These are phyloP conservation scores for Xylaria multiplex DNA, from an alignment of 2,329 filamentous ascomycete genomes.

Conservation along the genomic window DNA sequence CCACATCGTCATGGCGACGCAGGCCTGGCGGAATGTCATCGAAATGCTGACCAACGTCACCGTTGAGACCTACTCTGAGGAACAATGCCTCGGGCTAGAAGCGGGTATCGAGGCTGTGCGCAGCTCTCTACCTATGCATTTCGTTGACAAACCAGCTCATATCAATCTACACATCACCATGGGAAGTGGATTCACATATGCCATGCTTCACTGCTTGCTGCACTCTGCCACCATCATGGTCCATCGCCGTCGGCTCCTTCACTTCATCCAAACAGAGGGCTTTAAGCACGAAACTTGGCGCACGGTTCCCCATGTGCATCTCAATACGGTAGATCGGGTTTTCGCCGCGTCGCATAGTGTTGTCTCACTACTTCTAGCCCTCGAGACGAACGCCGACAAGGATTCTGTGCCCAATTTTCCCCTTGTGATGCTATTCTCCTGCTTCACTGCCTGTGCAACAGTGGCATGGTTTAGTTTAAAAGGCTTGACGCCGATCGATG, in stretches of 20 bases:
- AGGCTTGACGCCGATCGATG: constrained; percentile 65
- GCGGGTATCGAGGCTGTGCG: constrained; percentile 66
- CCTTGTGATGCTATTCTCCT: constrained; percentile 71
- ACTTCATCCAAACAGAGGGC: constrained; percentile 63
- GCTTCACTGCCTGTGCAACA: constrained; percentile 69
- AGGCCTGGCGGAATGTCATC: constrained; percentile 70
- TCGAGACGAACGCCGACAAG: constrained; percentile 67
- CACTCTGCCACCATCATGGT: constrained; percentile 71
- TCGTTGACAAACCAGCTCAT: constrained; percentile 69
- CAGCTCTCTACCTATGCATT: constrained; percentile 66
- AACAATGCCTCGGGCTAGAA: constrained; percentile 62
- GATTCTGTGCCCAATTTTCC: constrained; percentile 69
- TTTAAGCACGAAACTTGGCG: constrained; percentile 67
- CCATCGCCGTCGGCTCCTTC: constrained; percentile 67
- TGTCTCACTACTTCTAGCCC: constrained; percentile 64
- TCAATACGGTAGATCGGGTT: constrained; percentile 64
- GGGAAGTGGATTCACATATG: constrained; percentile 70
- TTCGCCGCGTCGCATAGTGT: constrained; percentile 69
- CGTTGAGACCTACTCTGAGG: constrained; percentile 63
- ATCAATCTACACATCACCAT: constrained; percentile 71
- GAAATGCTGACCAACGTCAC: constrained; percentile 68
- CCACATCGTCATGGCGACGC: constrained; percentile 68
- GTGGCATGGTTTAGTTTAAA: constrained; percentile 71
- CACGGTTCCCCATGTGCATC: constrained; percentile 59
- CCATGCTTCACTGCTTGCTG: constrained; percentile 70